These are phyloP conservation scores for Diplocarpon rosae DNA, from an alignment of 2,329 filamentous ascomycete species.

Conservation along the genomic window DNA sequence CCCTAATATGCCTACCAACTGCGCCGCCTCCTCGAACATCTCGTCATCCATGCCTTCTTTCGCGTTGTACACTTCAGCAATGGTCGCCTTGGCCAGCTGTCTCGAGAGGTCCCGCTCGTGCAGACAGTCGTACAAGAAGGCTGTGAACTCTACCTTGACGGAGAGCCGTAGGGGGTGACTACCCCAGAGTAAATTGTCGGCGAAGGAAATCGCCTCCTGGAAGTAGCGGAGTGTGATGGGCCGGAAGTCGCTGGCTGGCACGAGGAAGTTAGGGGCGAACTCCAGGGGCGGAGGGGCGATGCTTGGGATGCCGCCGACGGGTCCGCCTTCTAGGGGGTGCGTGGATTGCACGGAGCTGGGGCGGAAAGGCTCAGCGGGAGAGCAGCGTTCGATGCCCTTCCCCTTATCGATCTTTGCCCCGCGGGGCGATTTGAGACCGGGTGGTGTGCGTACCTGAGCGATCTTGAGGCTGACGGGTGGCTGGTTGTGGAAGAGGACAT, in stretches of 20 bases:
- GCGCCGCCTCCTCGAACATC: conserved; percentile 85
- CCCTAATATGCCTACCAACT: conserved; percentile 74
- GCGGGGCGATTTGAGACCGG: conserved; percentile 24
- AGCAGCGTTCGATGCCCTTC: conserved; percentile 21
- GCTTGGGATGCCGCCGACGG: conserved; percentile 34
- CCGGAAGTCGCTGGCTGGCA: conserved; percentile 71
- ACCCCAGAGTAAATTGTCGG: conserved; percentile 67
- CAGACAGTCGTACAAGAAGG: conserved; percentile 87
- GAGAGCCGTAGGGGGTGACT: conserved; percentile 84
- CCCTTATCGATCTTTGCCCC: conserved; percentile 23
- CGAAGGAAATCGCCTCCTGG: conserved; percentile 60
- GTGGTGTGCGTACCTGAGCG: conserved; percentile 30
- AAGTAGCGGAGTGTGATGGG: conserved; percentile 76
- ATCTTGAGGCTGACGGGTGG: conserved; percentile 46
- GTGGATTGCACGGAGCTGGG: conserved; percentile 26
- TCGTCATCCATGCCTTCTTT: conserved; percentile 90
- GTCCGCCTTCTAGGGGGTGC: conserved; percentile 29
- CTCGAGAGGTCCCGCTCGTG: conserved; percentile 71
- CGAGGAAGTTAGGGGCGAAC: conserved; percentile 59
- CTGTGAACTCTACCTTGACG: conserved; percentile 83
- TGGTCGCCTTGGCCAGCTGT: conserved; percentile 67
- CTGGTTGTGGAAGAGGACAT: conserved; percentile 90
- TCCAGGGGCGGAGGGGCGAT: conserved; percentile 30
- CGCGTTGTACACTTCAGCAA: conserved; percentile 83
- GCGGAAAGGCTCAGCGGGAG: conserved; percentile 14